Conservation (phyloP, 345 rosid genomes). For the Hibiscus mutabilis region DNA sequence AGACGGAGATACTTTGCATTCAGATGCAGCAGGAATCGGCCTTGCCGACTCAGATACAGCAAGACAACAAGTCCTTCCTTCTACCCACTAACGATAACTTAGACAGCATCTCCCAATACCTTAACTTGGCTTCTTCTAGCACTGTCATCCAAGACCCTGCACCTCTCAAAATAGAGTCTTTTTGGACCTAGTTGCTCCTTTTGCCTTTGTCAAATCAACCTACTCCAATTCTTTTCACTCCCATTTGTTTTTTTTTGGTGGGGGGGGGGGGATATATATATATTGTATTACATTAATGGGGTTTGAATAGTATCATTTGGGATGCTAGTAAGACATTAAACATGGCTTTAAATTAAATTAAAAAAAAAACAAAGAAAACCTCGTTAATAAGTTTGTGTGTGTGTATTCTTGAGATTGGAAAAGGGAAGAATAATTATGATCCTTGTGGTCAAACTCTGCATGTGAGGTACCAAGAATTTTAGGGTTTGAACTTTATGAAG, state of each 20-base stretch:
- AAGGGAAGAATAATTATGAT: not conserved
- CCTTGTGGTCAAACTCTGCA: conserved; percentile 21
- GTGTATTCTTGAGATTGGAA: not conserved
- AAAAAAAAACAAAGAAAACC: not conserved
- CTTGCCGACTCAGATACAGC: conserved; percentile 28
- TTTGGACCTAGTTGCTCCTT: conserved; percentile 44
- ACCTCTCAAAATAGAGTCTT: conserved; percentile 54
- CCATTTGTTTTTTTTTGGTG: too few relatives aligned
- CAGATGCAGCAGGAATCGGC: conserved; percentile 59
- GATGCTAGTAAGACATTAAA: too few relatives aligned
- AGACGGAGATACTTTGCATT: conserved; percentile 65
- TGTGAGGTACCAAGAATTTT: conserved; percentile 22
- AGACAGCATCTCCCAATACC: conserved; percentile 31
- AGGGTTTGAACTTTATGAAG: conserved; percentile 9
- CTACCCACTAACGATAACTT: conserved; percentile 21
- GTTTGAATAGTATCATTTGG: too few relatives aligned
- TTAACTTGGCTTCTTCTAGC: conserved; percentile 50
- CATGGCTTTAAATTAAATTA: too few relatives aligned
- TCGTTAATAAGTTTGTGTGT: not conserved
- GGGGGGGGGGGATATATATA: too few relatives aligned
- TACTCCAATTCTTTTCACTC: too few relatives aligned
- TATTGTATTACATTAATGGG: too few relatives aligned
- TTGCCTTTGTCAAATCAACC: not conserved
- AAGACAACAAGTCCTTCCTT: conserved; percentile 43
- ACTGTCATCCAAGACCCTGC: conserved; percentile 52